Evolutionary conservation across 371 early-diverging fungal genomes (phyloP).

Genomic region (Mucor indicus): DNA sequence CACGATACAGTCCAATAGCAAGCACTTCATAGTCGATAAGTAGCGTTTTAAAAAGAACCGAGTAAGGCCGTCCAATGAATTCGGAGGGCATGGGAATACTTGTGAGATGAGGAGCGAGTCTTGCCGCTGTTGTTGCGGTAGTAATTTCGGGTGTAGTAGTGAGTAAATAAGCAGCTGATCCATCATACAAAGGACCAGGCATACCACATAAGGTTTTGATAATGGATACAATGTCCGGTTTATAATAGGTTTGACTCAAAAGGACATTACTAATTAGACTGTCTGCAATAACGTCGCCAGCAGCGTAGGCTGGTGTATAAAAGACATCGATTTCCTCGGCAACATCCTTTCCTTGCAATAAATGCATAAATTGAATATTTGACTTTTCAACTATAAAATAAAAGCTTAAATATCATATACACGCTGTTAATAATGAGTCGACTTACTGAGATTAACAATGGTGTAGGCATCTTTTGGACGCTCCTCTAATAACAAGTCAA

Average conservation of each 20-base stretch:
- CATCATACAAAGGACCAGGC: slow-evolving; percentile 32
- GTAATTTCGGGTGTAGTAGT: slow-evolving; percentile 14
- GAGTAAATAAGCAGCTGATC: slow-evolving; percentile 4
- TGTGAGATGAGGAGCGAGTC: slow-evolving; percentile 31
- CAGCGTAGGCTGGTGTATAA: slow-evolving; percentile 45
- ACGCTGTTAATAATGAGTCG: too few species aligned
- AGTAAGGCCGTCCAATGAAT: slow-evolving; percentile 34
- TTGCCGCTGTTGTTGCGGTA: slow-evolving; percentile 11
- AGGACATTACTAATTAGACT: slow-evolving; percentile 46
- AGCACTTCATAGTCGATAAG: slow-evolving; percentile 33
- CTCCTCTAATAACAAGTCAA: slow-evolving; percentile 23
- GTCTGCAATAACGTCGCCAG: slow-evolving; percentile 47
- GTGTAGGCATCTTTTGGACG: slow-evolving; percentile 19
- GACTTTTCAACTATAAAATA: slow-evolving; percentile 32
- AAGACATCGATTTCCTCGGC: slow-evolving; percentile 31
- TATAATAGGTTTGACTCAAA: slow-evolving; percentile 45
- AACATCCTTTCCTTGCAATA: slow-evolving; percentile 31
- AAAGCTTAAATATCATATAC: background rate
- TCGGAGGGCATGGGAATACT: slow-evolving; percentile 28
- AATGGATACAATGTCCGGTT: slow-evolving; percentile 46
- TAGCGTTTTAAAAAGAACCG: slow-evolving; percentile 31
- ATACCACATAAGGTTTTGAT: slow-evolving; percentile 52
- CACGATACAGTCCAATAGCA: slow-evolving; percentile 42
- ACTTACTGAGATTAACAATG: slow-evolving; percentile 29
- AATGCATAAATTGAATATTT: slow-evolving; percentile 45